A percentile compares a stretch with the other conserved stretches of the same genome.
Conservation (phyloP, 108 stramenopile species). For the Cylindrotheca fusiformis region DNA sequence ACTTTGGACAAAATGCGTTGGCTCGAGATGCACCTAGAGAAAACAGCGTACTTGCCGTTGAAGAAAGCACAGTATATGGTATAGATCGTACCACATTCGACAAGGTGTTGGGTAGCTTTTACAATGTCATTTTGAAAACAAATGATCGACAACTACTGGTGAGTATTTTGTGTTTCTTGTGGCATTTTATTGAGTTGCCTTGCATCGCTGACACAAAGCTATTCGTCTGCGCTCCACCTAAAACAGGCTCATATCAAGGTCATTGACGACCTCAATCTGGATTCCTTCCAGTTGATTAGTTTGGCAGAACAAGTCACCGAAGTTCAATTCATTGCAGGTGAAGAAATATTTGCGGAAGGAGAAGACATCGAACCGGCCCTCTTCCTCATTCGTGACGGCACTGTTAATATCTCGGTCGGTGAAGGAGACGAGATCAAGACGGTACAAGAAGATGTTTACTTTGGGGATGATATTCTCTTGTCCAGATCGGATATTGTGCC, state of each 20-base stretch:
- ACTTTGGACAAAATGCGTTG: conserved; percentile 61
- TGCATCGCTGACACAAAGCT: not conserved
- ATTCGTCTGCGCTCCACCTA: not conserved
- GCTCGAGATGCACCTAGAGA: conserved; percentile 35
- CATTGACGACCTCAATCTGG: conserved; percentile 42
- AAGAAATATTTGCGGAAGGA: conserved; percentile 74
- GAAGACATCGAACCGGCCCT: conserved; percentile 45
- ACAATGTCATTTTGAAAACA: conserved; percentile 25
- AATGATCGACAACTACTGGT: conserved; percentile 47
- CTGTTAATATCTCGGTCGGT: conserved; percentile 30
- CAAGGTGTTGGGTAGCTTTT: conserved; percentile 39
- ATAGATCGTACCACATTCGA: conserved; percentile 48
- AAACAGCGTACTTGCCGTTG: conserved; percentile 41
- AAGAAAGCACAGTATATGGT: conserved; percentile 37
- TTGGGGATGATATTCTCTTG: conserved; percentile 52
- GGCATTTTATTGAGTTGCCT: not conserved
- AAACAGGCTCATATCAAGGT: conserved; percentile 24
- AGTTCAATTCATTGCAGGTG: conserved; percentile 54
- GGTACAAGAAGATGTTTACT: conserved; percentile 33
- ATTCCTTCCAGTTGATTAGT: conserved; percentile 40
- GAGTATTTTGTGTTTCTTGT: conserved; percentile 12
- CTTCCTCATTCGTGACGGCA: conserved; percentile 58
- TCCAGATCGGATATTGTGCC: conserved; percentile 2
- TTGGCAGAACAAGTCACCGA: conserved; percentile 45
- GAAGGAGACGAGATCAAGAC: conserved; percentile 11